Conservation (phyloP, 2,329 filamentous ascomycete genomes). For the Fusarium tricinctum region DNA sequence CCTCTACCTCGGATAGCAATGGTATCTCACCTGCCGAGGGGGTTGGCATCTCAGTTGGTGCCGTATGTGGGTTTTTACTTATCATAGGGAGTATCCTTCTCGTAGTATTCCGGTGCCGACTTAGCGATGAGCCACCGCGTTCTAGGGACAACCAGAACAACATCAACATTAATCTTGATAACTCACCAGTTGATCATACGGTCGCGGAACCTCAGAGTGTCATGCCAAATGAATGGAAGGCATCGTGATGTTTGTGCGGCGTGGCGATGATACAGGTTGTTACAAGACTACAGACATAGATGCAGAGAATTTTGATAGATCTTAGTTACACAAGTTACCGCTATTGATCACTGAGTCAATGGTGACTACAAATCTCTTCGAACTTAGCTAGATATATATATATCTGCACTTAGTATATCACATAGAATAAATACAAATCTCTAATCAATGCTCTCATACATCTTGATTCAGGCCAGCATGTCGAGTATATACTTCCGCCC, state of each 20-base stretch:
- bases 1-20: neutral
- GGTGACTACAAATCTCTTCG: neutral
- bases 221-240: neutral
- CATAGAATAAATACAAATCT: neutral
- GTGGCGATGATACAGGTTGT: neutral
- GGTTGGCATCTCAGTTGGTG: neutral
- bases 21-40: neutral
- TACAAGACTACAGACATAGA: neutral
- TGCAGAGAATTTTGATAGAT: neutral
- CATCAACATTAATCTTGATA: neutral
- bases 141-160: slow-evolving; percentile 1
- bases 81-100: neutral
- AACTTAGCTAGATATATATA: neutral
- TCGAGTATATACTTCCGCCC: slow-evolving; percentile 3
- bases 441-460: neutral
- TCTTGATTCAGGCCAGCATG: slow-evolving; percentile 30
- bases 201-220: neutral
- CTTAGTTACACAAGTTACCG: neutral
- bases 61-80: neutral
- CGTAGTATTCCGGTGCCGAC: neutral
- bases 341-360: neutral
- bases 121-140: neutral
- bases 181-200: neutral
- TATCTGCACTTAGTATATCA: neutral
- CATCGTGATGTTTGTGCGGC: neutral